Conservation (phyloP, 2,329 filamentous ascomycete genomes). For the Monilinia polystroma region DNA sequence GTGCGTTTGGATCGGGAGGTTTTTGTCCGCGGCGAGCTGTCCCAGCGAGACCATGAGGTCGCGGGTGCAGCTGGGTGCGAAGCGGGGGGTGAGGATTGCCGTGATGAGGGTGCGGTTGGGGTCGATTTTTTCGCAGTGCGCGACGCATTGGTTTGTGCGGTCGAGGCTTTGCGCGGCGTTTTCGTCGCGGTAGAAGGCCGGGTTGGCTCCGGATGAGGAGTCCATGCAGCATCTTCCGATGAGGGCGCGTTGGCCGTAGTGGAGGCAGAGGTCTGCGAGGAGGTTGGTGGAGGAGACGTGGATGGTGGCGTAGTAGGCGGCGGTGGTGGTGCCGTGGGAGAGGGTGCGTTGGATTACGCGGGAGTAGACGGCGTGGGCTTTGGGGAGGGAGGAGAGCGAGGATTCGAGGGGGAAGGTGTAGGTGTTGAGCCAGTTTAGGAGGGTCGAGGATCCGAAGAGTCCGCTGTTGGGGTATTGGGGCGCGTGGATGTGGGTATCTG, state of each 20-base stretch:
- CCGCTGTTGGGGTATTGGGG: slow-evolving; percentile 93
- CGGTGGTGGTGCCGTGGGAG: slow-evolving; percentile 87
- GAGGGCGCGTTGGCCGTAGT: slow-evolving; percentile 80
- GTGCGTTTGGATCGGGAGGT: slow-evolving; percentile 80
- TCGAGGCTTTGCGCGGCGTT: slow-evolving; percentile 56
- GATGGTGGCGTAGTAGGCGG: slow-evolving; percentile 91
- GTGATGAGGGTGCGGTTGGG: slow-evolving; percentile 62
- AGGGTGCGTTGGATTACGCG: slow-evolving; percentile 78
- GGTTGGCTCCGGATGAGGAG: slow-evolving; percentile 53
- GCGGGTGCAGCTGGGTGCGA: slow-evolving; percentile 61
- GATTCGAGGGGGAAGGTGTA: slow-evolving; percentile 95
- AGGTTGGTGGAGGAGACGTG: slow-evolving; percentile 88
- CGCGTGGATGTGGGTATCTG: slow-evolving; percentile 94
- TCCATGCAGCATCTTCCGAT: slow-evolving; percentile 98
- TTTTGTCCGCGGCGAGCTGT: slow-evolving; percentile 58
- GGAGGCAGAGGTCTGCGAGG: slow-evolving; percentile 79
- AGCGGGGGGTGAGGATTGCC: slow-evolving; percentile 77
- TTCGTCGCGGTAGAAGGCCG: slow-evolving; percentile 77
- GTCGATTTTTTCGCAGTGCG: slow-evolving; percentile 67
- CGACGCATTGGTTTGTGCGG: slow-evolving; percentile 59
- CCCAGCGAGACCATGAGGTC: slow-evolving; percentile 65
- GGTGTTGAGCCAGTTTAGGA: slow-evolving; percentile 88
- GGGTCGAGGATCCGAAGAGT: slow-evolving; percentile 88
- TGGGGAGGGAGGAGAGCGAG: slow-evolving; percentile 62
- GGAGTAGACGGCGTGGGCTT: slow-evolving; percentile 71